Percentiles rank a stretch among this genome's conserved stretches.
Evolutionary conservation across 139 green algal genomes (phyloP).

Genomic region (Cymbomonas tetramitiformis): DNA sequence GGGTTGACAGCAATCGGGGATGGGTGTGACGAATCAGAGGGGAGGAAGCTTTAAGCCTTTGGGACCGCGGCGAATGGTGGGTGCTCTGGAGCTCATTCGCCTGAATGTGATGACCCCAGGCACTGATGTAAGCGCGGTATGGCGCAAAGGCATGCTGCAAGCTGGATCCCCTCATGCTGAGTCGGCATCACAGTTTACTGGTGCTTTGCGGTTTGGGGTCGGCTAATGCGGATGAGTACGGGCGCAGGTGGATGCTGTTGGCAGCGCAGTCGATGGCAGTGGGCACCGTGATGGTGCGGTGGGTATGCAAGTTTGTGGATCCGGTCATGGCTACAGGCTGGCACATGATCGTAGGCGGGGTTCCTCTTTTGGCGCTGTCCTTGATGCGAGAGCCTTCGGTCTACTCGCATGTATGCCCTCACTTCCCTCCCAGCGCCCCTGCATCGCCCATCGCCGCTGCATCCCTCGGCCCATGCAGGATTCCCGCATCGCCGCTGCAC

Average conservation of each 20-base stretch:
- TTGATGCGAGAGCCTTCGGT: constrained; percentile 18
- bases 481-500: no score
- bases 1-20: background rate
- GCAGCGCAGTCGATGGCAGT: constrained; percentile 93
- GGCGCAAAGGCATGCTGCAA: no score
- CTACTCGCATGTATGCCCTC: constrained; percentile 17
- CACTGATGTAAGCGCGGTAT: no score
- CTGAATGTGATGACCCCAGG: no score
- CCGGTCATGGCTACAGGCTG: constrained; percentile 88
- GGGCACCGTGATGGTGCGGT: constrained; percentile 83
- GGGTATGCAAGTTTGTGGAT: constrained; percentile 62
- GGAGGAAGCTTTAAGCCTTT: constrained; percentile 7
- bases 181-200: no score
- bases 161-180: no score
- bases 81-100: no score
- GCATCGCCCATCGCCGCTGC: no score
- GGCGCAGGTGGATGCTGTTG: constrained; percentile 88
- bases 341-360: constrained; percentile 89
- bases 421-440: no score
- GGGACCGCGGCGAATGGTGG: constrained; percentile 68
- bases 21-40: background rate
- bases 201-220: no score
- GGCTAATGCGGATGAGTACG: no score
- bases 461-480: no score
- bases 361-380: constrained; percentile 31